A percentile compares a stretch with the other conserved stretches of the same genome.
phyloP scores from a whole-genome alignment of 1,284 basidiomycete species.

The Neolentinus lepideus region DNA sequence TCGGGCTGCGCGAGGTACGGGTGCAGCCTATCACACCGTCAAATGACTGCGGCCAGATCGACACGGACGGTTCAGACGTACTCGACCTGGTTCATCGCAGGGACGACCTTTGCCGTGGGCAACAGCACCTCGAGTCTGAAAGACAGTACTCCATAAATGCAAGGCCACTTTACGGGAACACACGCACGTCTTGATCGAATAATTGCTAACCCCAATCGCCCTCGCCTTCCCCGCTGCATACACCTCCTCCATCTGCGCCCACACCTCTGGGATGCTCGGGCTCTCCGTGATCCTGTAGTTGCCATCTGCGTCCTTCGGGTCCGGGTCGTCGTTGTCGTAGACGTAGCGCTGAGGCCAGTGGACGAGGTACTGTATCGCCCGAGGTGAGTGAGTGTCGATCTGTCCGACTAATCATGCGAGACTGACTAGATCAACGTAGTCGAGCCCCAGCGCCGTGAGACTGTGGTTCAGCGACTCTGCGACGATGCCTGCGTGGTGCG shows the following conservation, averaged over 20 bases:
- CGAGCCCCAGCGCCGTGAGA: slow-evolving; percentile 20
- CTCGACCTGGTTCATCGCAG: slow-evolving; percentile 28
- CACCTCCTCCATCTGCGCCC: slow-evolving; percentile 38
- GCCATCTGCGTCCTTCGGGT: slow-evolving; percentile 15
- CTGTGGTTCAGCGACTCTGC: slow-evolving; percentile 22
- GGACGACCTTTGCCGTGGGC: slow-evolving; percentile 26
- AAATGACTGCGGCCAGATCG: too few relatives aligned
- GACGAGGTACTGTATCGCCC: slow-evolving; percentile 7
- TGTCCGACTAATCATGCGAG: slow-evolving; percentile 26
- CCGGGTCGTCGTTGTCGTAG: slow-evolving; percentile 10
- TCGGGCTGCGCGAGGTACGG: slow-evolving; percentile 42
- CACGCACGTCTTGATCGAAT: slow-evolving; percentile 33
- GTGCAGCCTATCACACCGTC: slow-evolving; percentile 32
- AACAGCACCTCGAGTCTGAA: slow-evolving; percentile 31
- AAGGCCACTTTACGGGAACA: too few relatives aligned
- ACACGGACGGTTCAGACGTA: too few relatives aligned
- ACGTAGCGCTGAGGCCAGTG: slow-evolving; percentile 6
- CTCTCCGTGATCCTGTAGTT: slow-evolving; percentile 24
- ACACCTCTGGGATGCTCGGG: slow-evolving; percentile 32
- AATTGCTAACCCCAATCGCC: slow-evolving; percentile 39
- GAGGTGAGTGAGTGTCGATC: slow-evolving; percentile 25
- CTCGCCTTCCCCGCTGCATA: slow-evolving; percentile 34
- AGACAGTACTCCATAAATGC: not conserved
- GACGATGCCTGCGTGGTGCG: slow-evolving; percentile 17
- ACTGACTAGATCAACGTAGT: too few relatives aligned